phyloP scores from a whole-genome alignment of 352 stramenopile species.

The Pythium insidiosum region DNA sequence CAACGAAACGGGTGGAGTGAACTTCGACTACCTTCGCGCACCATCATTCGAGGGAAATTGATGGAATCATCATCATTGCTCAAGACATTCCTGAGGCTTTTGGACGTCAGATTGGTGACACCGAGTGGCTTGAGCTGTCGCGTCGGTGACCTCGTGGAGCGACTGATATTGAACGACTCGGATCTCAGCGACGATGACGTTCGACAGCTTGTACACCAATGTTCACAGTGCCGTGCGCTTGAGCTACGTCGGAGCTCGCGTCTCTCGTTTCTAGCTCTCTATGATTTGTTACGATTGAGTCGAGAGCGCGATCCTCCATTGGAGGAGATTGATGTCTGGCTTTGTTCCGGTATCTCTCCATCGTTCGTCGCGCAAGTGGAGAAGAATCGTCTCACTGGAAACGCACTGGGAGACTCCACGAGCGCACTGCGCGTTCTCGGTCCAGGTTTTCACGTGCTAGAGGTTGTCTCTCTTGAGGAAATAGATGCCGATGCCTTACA shows the following conservation, averaged over 20 bases:
- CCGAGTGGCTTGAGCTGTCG: too few species aligned
- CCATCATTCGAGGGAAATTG: too few species aligned
- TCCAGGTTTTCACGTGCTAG: constrained; percentile 16
- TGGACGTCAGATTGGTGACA: too few species aligned
- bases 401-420: neutral
- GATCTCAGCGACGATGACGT: constrained; percentile 19
- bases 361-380: constrained; percentile 16
- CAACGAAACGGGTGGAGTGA: too few species aligned
- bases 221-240: constrained; percentile 3
- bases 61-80: too few species aligned
- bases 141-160: constrained; percentile 10
- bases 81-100: too few species aligned
- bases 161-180: constrained; percentile 11
- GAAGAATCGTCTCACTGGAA: too few species aligned
- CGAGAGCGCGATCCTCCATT: constrained; percentile 7
- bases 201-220: constrained; percentile 12
- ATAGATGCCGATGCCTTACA: too few species aligned
- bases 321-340: constrained; percentile 19
- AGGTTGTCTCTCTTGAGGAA: too few species aligned
- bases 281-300: constrained; percentile 16
- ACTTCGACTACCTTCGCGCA: too few species aligned
- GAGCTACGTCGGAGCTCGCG: constrained; percentile 13
- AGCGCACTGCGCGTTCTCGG: constrained; percentile 9
- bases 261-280: constrained; percentile 27
- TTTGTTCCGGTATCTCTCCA: constrained; percentile 21